phyloP scores from a whole-genome alignment of 352 stramenopile species.

The Phytophthora europaea region DNA sequence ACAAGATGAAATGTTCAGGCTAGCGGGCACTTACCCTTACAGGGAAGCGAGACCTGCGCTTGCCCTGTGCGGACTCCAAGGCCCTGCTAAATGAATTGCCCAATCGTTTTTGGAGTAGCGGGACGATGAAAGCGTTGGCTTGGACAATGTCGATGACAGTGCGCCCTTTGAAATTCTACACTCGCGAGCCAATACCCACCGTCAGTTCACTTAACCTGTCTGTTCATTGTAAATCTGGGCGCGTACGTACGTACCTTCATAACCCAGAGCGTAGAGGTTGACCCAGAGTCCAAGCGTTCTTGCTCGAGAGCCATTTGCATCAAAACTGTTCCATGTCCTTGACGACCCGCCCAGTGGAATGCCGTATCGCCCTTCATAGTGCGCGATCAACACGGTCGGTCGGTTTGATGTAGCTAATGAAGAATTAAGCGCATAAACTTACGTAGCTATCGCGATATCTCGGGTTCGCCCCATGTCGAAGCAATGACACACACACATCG shows the following conservation, averaged over 20 bases:
- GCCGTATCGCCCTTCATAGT: conserved; percentile 66
- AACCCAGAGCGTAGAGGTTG: conserved; percentile 50
- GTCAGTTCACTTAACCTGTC: neutral
- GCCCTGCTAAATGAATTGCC: conserved; percentile 37
- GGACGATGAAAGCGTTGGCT: conserved; percentile 45
- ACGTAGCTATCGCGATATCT: conserved; percentile 53
- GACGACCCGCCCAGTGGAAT: conserved; percentile 76
- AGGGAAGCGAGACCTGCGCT: conserved; percentile 50
- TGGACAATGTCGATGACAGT: conserved; percentile 61
- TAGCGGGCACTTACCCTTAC: conserved; percentile 16
- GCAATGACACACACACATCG: conserved; percentile 56
- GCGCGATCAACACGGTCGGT: neutral
- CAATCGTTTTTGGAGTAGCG: conserved; percentile 61
- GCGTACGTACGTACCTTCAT: conserved; percentile 63
- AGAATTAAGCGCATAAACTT: neutral
- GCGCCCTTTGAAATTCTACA: conserved; percentile 69
- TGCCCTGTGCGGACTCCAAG: conserved; percentile 28
- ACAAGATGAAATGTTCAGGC: neutral
- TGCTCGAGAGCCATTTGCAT: conserved; percentile 56
- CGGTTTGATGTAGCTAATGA: neutral
- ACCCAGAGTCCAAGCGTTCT: conserved; percentile 36
- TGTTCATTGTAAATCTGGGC: neutral
- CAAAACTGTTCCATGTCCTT: conserved; percentile 60
- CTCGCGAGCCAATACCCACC: neutral
- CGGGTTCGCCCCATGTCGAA: conserved; percentile 55